Percentiles rank a stretch among this genome's conserved stretches.
phyloP scores from a whole-genome alignment of 495 filamentous ascomycete species.

The Hypoxylon fragiforme region DNA sequence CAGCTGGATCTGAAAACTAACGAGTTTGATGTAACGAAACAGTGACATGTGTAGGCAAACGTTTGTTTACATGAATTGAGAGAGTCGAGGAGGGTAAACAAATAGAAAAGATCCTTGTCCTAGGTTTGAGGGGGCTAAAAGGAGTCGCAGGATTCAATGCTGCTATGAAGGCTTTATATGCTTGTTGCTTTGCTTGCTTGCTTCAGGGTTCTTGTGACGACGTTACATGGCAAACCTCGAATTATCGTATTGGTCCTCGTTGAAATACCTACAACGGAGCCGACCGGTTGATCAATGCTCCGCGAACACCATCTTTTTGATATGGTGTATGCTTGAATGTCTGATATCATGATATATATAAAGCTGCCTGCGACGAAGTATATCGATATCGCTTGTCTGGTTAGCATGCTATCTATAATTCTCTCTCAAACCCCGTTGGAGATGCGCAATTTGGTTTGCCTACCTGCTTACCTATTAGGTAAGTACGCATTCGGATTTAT shows the following conservation, averaged over 20 bases:
- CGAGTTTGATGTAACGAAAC: too few species aligned
- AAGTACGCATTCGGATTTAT: too few species aligned
- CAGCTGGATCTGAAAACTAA: too few species aligned
- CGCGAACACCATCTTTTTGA: too few species aligned
- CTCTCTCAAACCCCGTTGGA: neutral
- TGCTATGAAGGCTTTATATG: neutral
- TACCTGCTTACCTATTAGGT: too few species aligned
- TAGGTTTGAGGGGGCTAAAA: neutral
- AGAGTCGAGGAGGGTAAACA: neutral
- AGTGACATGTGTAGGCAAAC: too few species aligned
- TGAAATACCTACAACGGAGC: too few species aligned
- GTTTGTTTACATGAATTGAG: neutral
- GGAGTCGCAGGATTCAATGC: neutral
- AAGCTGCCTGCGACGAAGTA: neutral
- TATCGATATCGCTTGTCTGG: neutral
- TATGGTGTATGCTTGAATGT: too few species aligned
- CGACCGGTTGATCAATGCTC: too few species aligned
- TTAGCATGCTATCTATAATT: neutral
- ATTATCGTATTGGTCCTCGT: neutral
- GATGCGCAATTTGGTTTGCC: too few species aligned
- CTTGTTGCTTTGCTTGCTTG: neutral
- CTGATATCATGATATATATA: too few species aligned
- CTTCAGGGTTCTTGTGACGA: too few species aligned
- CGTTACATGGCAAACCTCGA: conserved; percentile 3
- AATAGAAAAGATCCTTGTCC: neutral